A percentile compares a stretch with the other conserved stretches of the same genome.
Conservation (phyloP, 2,329 filamentous ascomycete genomes). For the Neofusicoccum umdonicola region DNA sequence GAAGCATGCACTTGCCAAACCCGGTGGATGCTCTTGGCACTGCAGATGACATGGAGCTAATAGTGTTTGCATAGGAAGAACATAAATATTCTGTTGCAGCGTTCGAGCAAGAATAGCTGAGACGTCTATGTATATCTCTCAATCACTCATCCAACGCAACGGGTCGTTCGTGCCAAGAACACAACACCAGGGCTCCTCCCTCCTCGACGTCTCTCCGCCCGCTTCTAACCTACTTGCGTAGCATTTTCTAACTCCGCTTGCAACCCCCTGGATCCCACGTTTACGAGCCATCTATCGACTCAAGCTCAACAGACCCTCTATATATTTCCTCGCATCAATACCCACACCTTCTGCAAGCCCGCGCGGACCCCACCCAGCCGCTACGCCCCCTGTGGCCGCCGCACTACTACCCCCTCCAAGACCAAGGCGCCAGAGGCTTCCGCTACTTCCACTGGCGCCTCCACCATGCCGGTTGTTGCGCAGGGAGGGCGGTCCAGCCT, state of each 20-base stretch:
- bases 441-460: conserved; percentile 25
- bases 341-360: conserved; percentile 71
- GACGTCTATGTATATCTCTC: too few relatives aligned
- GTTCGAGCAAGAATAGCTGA: too few relatives aligned
- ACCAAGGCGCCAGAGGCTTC: conserved; percentile 15
- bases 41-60: too few relatives aligned
- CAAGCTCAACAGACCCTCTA: conserved; percentile 69
- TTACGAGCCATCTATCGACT: conserved; percentile 36
- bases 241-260: neutral
- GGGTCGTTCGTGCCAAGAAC: too few relatives aligned
- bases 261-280: neutral
- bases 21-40: neutral
- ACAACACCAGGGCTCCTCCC: too few relatives aligned
- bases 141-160: too few relatives aligned
- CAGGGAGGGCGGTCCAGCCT: neutral
- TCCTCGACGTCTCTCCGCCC: neutral
- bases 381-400: conserved; percentile 25
- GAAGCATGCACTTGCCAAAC: neutral
- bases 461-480: conserved; percentile 19
- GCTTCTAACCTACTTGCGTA: neutral
- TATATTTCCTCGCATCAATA: conserved; percentile 71
- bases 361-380: conserved; percentile 56
- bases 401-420: conserved; percentile 31
- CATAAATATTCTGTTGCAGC: too few relatives aligned
- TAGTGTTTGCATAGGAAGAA: too few relatives aligned